These are phyloP conservation scores for Calocybe gangraenosa DNA, from an alignment of 768 basidiomycete species.

Conservation along the genomic window DNA sequence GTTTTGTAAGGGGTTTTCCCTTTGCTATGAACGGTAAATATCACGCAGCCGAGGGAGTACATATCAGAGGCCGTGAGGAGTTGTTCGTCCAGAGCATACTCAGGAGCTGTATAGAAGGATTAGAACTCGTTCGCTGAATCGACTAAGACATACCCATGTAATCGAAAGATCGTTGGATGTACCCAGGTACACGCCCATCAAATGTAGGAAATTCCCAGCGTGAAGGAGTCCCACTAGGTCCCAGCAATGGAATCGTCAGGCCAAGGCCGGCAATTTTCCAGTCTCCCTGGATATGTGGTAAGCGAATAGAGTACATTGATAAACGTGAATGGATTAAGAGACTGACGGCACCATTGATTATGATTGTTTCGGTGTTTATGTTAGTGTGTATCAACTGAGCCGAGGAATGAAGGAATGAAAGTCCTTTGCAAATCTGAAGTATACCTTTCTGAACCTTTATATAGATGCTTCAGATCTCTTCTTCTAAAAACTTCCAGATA, in stretches of 20 bases:
- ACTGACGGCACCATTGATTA: slow-evolving; percentile 85
- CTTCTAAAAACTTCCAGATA: slow-evolving; percentile 6
- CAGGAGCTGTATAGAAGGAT: slow-evolving; percentile 61
- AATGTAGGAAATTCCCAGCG: slow-evolving; percentile 90
- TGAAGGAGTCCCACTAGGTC: slow-evolving; percentile 65
- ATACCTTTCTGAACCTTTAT: slow-evolving; percentile 88
- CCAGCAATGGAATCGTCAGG: slow-evolving; percentile 72
- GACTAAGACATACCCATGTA: slow-evolving; percentile 70
- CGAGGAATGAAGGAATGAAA: slow-evolving; percentile 87
- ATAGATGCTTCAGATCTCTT: slow-evolving; percentile 9
- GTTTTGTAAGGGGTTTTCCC: slow-evolving; percentile 85
- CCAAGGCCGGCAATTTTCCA: slow-evolving; percentile 96
- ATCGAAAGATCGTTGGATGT: slow-evolving; percentile 90
- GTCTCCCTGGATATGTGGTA: slow-evolving; percentile 64
- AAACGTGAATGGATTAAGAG: background rate
- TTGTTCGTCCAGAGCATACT: slow-evolving; percentile 89
- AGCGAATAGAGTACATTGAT: background rate
- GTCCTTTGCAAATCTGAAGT: slow-evolving; percentile 86
- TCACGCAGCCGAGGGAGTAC: slow-evolving; percentile 86
- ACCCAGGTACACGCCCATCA: slow-evolving; percentile 74
- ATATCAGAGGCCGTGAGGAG: slow-evolving; percentile 88
- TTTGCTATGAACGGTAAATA: slow-evolving; percentile 89
- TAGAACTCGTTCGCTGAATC: background rate
- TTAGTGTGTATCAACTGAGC: slow-evolving; percentile 93
- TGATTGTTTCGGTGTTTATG: slow-evolving; percentile 77